Evolutionary conservation across 768 basidiomycete species (phyloP).

Genomic region (Strobilomyces dryophilus): DNA sequence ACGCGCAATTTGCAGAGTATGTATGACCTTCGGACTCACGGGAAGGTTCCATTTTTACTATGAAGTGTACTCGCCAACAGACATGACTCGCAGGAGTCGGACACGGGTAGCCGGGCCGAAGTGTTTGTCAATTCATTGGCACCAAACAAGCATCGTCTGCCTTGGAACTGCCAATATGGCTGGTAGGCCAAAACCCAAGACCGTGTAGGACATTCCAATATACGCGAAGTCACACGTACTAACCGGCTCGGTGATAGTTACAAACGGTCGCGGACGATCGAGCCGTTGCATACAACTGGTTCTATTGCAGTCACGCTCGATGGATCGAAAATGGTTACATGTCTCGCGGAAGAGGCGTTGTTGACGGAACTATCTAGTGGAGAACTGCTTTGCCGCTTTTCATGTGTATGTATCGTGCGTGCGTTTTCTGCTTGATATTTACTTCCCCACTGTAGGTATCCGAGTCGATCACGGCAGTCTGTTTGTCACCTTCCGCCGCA

Average conservation of each 20-base stretch:
- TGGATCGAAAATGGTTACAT: conserved; percentile 77
- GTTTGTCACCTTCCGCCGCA: conserved; percentile 70
- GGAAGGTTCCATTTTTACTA: neutral
- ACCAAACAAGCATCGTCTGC: conserved; percentile 10
- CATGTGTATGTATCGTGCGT: conserved; percentile 56
- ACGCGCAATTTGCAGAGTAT: neutral
- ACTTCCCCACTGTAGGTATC: conserved; percentile 58
- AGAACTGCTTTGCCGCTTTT: conserved; percentile 71
- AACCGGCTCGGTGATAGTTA: conserved; percentile 44
- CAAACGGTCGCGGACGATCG: conserved; percentile 67
- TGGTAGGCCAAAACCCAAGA: conserved; percentile 45
- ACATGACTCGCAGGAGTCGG: too few relatives aligned
- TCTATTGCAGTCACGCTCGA: conserved; percentile 77
- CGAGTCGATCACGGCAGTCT: conserved; percentile 78
- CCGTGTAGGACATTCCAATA: conserved; percentile 8
- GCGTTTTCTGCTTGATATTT: neutral
- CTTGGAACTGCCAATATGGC: conserved; percentile 15
- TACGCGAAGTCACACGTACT: conserved; percentile 1
- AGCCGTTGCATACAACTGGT: conserved; percentile 85
- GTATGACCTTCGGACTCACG: neutral
- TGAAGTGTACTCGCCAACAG: neutral
- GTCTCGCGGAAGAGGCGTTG: conserved; percentile 81
- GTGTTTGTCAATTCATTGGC: neutral
- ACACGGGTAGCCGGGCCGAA: neutral
- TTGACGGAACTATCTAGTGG: conserved; percentile 79